Percentiles rank a stretch among this genome's conserved stretches.
These are phyloP conservation scores for Colletotrichum eremochloae DNA, from an alignment of 2,329 filamentous ascomycete genomes.

Conservation along the genomic window DNA sequence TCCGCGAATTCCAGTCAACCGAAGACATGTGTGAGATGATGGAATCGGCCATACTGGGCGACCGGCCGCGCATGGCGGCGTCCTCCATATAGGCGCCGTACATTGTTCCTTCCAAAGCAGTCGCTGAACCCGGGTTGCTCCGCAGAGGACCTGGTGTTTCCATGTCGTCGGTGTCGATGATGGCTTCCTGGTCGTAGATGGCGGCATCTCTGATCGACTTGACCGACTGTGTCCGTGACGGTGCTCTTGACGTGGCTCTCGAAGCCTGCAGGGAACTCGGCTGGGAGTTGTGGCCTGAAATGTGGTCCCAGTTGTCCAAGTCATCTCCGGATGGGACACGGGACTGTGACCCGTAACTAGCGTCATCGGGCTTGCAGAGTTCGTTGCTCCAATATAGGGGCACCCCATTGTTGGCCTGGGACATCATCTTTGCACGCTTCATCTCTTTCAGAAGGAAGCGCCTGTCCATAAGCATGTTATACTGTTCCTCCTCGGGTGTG, in stretches of 20 bases:
- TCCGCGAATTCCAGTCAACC: slow-evolving; percentile 68
- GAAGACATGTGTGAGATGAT: slow-evolving; percentile 79
- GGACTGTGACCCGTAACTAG: slow-evolving; percentile 56
- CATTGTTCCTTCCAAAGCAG: slow-evolving; percentile 82
- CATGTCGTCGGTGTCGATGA: slow-evolving; percentile 61
- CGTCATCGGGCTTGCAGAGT: slow-evolving; percentile 74
- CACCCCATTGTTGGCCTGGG: slow-evolving; percentile 62
- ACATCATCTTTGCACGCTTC: slow-evolving; percentile 69
- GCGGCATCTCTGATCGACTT: slow-evolving; percentile 52
- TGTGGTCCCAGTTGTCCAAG: slow-evolving; percentile 51
- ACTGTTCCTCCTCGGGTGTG: slow-evolving; percentile 71
- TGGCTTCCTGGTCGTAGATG: slow-evolving; percentile 32
- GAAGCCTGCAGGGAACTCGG: slow-evolving; percentile 56
- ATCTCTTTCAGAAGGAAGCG: slow-evolving; percentile 69
- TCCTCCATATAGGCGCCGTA: slow-evolving; percentile 77
- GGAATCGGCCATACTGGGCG: slow-evolving; percentile 85
- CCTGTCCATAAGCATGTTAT: slow-evolving; percentile 70
- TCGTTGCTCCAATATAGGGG: slow-evolving; percentile 88
- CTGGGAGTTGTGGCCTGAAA: slow-evolving; percentile 51
- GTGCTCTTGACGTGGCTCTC: slow-evolving; percentile 60
- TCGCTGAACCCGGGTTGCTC: slow-evolving; percentile 61
- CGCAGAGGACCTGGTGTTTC: slow-evolving; percentile 66
- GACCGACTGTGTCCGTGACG: slow-evolving; percentile 62
- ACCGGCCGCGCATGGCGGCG: slow-evolving; percentile 72
- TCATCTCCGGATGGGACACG: slow-evolving; percentile 59